Conservation (phyloP, 805 yeast species). For the Ogataea parapolymorpha region DNA sequence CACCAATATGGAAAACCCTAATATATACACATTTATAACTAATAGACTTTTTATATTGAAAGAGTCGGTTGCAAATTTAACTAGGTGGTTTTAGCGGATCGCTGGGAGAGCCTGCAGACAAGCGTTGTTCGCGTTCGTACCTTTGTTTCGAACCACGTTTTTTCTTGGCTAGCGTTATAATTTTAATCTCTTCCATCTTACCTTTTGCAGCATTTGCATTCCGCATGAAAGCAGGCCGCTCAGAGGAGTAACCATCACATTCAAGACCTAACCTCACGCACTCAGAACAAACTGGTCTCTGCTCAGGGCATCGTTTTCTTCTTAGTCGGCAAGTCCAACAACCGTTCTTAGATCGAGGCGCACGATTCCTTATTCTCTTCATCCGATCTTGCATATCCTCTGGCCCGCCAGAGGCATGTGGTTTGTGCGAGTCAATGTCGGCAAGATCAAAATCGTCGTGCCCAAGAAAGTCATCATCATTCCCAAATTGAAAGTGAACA, state of each 20-base stretch:
- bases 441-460: constrained; percentile 7
- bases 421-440: constrained; percentile 6
- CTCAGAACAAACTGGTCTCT: constrained; percentile 55
- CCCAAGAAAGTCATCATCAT: constrained; percentile 9
- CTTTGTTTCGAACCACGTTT: constrained; percentile 32
- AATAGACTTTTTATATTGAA: constrained; percentile 1
- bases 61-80: constrained; percentile 5
- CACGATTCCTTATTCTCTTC: constrained; percentile 17
- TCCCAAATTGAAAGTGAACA: constrained; percentile 6
- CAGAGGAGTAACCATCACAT: constrained; percentile 54
- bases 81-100: constrained; percentile 1
- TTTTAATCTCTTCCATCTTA: constrained; percentile 50
- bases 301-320: constrained; percentile 70
- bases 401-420: constrained; percentile 1
- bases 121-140: constrained; percentile 19
- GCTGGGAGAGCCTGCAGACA: constrained; percentile 14
- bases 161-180: constrained; percentile 36
- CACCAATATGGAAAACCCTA: constrained; percentile 6
- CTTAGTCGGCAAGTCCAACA: constrained; percentile 80
- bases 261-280: constrained; percentile 53
- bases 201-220: constrained; percentile 38
- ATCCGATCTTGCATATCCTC: constrained; percentile 17
- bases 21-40: constrained; percentile 5
- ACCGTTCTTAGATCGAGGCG: constrained; percentile 39
- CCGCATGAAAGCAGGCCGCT: constrained; percentile 54